Evolutionary conservation across 2,329 filamentous ascomycete genomes (phyloP), one percentile per base, ranked within the genome.

Genomic region (Claviceps paspali): DNA sequence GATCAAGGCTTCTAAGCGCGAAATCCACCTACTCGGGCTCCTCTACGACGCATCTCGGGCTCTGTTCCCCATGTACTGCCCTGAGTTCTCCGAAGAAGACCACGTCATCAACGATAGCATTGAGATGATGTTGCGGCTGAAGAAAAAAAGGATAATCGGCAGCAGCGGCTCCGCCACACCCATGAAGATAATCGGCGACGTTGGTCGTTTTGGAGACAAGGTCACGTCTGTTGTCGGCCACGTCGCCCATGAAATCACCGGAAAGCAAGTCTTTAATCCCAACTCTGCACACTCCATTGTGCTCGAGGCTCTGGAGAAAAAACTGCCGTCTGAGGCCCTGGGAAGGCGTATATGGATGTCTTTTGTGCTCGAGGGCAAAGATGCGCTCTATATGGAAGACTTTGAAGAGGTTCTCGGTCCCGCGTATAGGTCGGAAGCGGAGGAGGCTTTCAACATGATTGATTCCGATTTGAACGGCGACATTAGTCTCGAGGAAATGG

Each of bases 311-410:
- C 67, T 96, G 23, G 87, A 95, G 58, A 88, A 85, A 61, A 76
- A 73, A 30, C 69, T 71, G 41, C 82, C 85, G 6, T 84, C 86
- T 0, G 87, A 96, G 55, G 91, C 91, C n/a, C 64, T 96, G 40
- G 87, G 84, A n/a, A 80, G 76, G 47, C 81, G 91, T 51, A 79
- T 96, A 44, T 96, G 91, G 91, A 93, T 95, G 84, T 95, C 87
- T 1, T 93, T 95, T 53, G 91, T 94, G 2, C 76, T 91, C 4
- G 88, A 96, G 58, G 86, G 85, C 48, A 78, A 78, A 41, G 84
- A 95, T 29, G 66, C 79, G 1, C 67, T 98, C 7, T 83, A 73
- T 47, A 59, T 72, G 7, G 85, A 94, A 4, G 91, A 98, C 53
- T 70, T 98, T 27, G 55, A 78, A 22, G 88, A 96, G 54, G 88